Evolutionary conservation across 2,329 filamentous ascomycete genomes (phyloP).

Genomic region (Nemania diffusa): DNA sequence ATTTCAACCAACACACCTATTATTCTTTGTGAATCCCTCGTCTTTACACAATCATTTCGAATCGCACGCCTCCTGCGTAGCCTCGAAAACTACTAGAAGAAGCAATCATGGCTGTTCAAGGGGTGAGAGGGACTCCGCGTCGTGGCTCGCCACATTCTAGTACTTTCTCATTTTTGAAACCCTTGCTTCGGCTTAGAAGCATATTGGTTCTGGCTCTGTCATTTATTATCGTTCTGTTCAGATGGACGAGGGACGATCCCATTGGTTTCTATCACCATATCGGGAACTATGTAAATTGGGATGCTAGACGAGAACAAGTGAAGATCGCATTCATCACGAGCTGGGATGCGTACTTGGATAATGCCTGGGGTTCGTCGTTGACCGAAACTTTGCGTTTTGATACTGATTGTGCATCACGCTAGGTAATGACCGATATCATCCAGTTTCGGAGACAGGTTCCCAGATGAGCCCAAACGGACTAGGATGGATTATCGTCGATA

Average conservation of each 20-base stretch:
- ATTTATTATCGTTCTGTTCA: not conserved
- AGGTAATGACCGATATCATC: conserved; percentile 87
- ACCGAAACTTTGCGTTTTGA: not conserved
- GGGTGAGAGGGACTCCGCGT: too few species aligned
- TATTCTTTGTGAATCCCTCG: too few species aligned
- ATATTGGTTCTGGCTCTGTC: conserved; percentile 4
- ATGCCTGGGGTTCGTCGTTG: conserved; percentile 82
- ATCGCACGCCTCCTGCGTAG: too few species aligned
- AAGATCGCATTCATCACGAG: conserved; percentile 82
- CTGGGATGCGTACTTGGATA: conserved; percentile 88
- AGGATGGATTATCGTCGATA: conserved; percentile 97
- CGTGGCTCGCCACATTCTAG: too few species aligned
- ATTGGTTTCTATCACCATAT: conserved; percentile 33
- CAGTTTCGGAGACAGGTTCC: conserved; percentile 76
- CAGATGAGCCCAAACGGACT: conserved; percentile 88
- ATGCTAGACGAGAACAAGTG: conserved; percentile 36
- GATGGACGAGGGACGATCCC: conserved; percentile 29
- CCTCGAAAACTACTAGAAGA: too few species aligned
- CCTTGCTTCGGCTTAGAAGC: too few species aligned
- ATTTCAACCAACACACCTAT: too few species aligned
- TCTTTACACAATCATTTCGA: too few species aligned
- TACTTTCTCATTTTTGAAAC: too few species aligned
- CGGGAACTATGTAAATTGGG: conserved; percentile 26
- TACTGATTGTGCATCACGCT: conserved; percentile 45
- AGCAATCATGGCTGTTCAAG: too few species aligned